phyloP scores from a whole-genome alignment of 225 moss, liverwort and hornwort genomes.

The Rhytidiadelphus loreus region DNA sequence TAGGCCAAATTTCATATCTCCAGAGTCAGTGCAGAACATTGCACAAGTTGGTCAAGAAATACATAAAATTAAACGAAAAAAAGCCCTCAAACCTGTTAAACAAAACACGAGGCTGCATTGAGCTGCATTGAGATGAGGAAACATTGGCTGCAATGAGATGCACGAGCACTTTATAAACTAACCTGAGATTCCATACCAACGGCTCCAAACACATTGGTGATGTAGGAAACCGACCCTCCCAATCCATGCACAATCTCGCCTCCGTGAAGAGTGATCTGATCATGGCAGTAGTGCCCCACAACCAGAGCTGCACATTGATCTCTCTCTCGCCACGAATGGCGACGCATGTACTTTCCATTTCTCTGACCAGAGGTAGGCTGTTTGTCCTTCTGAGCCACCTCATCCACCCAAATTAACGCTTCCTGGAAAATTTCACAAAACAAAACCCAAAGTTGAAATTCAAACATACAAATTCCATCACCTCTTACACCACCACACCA shows the following conservation, averaged over 20 bases:
- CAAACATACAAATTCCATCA: not conserved
- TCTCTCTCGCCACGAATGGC: constrained; percentile 23
- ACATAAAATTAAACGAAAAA: not conserved
- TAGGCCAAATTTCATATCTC: not conserved
- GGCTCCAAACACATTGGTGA: constrained; percentile 63
- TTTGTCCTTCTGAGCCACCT: constrained; percentile 18
- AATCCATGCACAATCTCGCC: constrained; percentile 45
- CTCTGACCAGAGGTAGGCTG: not conserved
- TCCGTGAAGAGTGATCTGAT: constrained; percentile 54
- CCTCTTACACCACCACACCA: not conserved
- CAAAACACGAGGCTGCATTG: no score
- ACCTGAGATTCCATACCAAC: constrained; percentile 49
- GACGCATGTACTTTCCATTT: constrained; percentile 13
- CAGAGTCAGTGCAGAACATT: not conserved
- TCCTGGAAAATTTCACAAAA: constrained; percentile 1
- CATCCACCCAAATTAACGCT: constrained; percentile 22
- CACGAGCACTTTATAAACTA: not conserved
- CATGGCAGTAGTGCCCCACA: constrained; percentile 84
- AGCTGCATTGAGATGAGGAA: no score
- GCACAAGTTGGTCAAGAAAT: not conserved
- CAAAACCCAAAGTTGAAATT: not conserved
- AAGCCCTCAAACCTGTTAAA: not conserved
- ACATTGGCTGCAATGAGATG: not conserved
- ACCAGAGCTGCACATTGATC: constrained; percentile 52
- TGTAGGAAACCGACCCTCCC: constrained; percentile 83